Percentiles rank a stretch among this genome's conserved stretches.
Evolutionary conservation across 1,284 basidiomycete genomes (phyloP).

Genomic region (Cryptococcus sp.): DNA sequence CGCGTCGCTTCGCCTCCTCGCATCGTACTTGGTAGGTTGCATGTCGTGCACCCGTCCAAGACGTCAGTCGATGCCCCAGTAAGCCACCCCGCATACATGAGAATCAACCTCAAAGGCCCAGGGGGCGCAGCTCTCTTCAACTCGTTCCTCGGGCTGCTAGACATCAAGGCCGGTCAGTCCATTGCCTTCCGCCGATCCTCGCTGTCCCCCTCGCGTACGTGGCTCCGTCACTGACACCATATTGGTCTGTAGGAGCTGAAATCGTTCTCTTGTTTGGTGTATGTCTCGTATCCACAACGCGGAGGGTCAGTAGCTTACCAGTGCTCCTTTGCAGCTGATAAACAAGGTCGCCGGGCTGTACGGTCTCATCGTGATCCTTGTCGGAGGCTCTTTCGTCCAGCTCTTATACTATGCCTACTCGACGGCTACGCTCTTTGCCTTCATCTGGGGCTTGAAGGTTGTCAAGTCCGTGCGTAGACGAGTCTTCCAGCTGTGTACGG

Average conservation of each 20-base stretch:
- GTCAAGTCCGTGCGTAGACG: constrained; percentile 81
- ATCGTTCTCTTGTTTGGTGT: constrained; percentile 83
- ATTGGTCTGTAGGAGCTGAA: constrained; percentile 57
- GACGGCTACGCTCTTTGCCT: constrained; percentile 70
- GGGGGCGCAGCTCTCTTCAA: constrained; percentile 55
- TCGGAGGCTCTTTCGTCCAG: constrained; percentile 85
- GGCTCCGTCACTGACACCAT: not conserved
- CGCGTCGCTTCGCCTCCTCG: too few species aligned
- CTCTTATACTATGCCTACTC: constrained; percentile 92
- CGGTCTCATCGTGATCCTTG: constrained; percentile 85
- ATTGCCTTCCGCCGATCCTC: not conserved
- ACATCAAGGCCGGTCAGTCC: constrained; percentile 73
- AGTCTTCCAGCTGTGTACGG: constrained; percentile 25
- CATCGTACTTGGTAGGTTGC: too few species aligned
- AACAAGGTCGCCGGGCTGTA: constrained; percentile 99
- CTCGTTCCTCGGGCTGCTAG: constrained; percentile 76
- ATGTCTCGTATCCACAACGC: constrained; percentile 38
- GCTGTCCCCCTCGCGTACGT: not conserved
- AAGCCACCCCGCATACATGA: constrained; percentile 19
- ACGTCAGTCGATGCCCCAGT: too few species aligned
- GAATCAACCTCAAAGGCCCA: constrained; percentile 30
- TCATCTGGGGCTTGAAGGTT: constrained; percentile 82
- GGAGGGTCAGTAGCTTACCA: not conserved
- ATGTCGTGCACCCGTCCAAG: too few species aligned
- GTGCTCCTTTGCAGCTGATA: constrained; percentile 60